Evolutionary conservation across 495 filamentous ascomycete genomes (phyloP), one percentile per base, ranked within the genome.

Genomic region (Cudoniella acicularis): DNA sequence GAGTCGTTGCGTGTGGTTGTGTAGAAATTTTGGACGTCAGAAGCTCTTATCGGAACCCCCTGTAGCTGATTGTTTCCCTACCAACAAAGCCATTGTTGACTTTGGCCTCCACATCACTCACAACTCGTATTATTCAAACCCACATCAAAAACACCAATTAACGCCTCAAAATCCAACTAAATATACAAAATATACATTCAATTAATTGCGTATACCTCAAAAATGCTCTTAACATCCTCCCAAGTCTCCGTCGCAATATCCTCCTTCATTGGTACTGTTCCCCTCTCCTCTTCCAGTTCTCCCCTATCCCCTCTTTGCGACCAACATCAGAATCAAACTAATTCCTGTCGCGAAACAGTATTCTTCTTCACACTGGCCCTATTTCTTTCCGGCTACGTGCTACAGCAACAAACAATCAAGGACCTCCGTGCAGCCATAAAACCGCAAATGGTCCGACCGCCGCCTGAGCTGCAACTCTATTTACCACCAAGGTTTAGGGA

Each of bases 221-320:
- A 42, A 48, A 77, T 81, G 74, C 68, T 83, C 23, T 72, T 83
- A 55, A 82, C 79, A 45, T 79, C 78, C 6, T 68, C 71, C 13
- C 79, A 82, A 69, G 79, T 80, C 26, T 81, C 78, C 40, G 63
- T 82, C 49, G 69, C 77, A 46, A 68, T 79, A 18, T 76, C 79
- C 26, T 76, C 74, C 10, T 65, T 69, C 61, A 72, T 81, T 54
- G 69, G 79, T 83, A 75, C 45, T 70, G 52, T 25, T n/a, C 52
- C 47, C 27, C 56, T 52, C 62, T n/a, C n/a, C n/a, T n/a, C n/a
- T n/a, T n/a, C n/a, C n/a, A n/a, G n/a, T n/a, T n/a, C n/a, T n/a
- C n/a, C n/a, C n/a, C n/a, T n/a, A n/a, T n/a, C n/a, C n/a, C n/a
- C n/a, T n/a, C n/a, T n/a, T n/a, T n/a, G n/a, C n/a, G n/a, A n/a